phyloP scores from a whole-genome alignment of 371 early-diverging fungal species.

The Rhizopus delemar region DNA sequence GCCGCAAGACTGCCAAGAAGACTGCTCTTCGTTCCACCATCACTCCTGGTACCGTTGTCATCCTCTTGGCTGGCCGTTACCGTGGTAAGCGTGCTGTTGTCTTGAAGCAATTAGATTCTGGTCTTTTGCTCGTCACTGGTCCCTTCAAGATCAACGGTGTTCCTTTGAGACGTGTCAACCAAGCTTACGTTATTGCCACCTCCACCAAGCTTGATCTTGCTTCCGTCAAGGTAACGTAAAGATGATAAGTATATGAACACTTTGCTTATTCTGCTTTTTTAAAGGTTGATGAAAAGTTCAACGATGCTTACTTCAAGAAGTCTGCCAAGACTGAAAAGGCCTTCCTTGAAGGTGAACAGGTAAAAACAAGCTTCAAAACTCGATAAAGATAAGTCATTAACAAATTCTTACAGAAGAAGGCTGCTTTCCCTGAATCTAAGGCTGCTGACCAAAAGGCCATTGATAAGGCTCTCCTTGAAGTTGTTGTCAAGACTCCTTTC shows the following conservation, averaged over 20 bases:
- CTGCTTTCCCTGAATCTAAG: slow-evolving; percentile 66
- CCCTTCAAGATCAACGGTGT: slow-evolving; percentile 98
- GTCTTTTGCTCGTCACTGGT: slow-evolving; percentile 95
- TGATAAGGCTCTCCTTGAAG: slow-evolving; percentile 81
- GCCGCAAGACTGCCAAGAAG: slow-evolving; percentile 79
- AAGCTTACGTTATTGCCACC: slow-evolving; percentile 97
- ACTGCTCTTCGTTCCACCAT: slow-evolving; percentile 85
- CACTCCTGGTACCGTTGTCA: slow-evolving; percentile 96
- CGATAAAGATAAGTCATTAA: not conserved
- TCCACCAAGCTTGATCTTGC: slow-evolving; percentile 94
- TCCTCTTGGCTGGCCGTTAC: slow-evolving; percentile 95
- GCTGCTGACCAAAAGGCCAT: slow-evolving; percentile 86
- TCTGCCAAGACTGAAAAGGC: slow-evolving; percentile 81
- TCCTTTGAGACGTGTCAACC: slow-evolving; percentile 96
- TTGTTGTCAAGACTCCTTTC: slow-evolving; percentile 80
- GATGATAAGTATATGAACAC: not conserved
- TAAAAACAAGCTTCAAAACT: slow-evolving; percentile 18
- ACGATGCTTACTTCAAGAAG: slow-evolving; percentile 91
- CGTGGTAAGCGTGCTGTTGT: slow-evolving; percentile 98
- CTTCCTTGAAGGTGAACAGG: slow-evolving; percentile 81
- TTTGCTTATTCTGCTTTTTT: not conserved
- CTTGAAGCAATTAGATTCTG: slow-evolving; percentile 94
- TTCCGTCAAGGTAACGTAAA: slow-evolving; percentile 59
- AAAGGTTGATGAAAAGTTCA: slow-evolving; percentile 75
- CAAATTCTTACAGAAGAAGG: slow-evolving; percentile 52